Evolutionary conservation across 108 stramenopile species (phyloP).

Genomic region (Schizochytrium sp.): DNA sequence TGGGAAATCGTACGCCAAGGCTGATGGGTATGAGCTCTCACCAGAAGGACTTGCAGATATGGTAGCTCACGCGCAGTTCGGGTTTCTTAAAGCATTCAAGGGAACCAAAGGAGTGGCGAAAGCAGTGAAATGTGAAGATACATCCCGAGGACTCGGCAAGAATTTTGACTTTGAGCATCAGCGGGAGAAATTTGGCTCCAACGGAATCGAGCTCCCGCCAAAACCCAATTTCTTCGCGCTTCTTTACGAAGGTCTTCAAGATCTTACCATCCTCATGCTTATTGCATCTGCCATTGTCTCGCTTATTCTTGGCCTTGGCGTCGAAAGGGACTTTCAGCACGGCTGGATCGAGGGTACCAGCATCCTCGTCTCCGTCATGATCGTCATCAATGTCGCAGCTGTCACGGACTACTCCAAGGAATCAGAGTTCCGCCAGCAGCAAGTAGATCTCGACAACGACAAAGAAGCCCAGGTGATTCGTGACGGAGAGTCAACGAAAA

Average conservation of each 20-base stretch:
- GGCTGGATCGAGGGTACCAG: conserved; percentile 95
- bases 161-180: conserved; percentile 23
- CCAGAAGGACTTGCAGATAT: neutral
- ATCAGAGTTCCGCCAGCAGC: conserved; percentile 88
- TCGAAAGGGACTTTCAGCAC: conserved; percentile 79
- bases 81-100: neutral
- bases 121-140: neutral
- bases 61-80: conserved; percentile 19
- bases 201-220: conserved; percentile 38
- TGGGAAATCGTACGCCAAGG: conserved; percentile 37
- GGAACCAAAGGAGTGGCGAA: neutral
- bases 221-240: conserved; percentile 80
- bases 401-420: conserved; percentile 93
- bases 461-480: conserved; percentile 80
- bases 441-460: conserved; percentile 83
- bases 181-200: conserved; percentile 44
- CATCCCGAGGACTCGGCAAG: conserved; percentile 36
- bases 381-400: conserved; percentile 92
- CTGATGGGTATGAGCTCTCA: neutral
- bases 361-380: conserved; percentile 86
- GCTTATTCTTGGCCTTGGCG: conserved; percentile 82
- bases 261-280: conserved; percentile 91
- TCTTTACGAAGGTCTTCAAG: conserved; percentile 91
- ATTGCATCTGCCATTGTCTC: conserved; percentile 82
- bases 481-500: conserved; percentile 80